Percentiles rank a stretch among this genome's conserved stretches.
Evolutionary conservation across 129 eudicot genomes (phyloP).

Genomic region (Chrysanthemum makinoi): DNA sequence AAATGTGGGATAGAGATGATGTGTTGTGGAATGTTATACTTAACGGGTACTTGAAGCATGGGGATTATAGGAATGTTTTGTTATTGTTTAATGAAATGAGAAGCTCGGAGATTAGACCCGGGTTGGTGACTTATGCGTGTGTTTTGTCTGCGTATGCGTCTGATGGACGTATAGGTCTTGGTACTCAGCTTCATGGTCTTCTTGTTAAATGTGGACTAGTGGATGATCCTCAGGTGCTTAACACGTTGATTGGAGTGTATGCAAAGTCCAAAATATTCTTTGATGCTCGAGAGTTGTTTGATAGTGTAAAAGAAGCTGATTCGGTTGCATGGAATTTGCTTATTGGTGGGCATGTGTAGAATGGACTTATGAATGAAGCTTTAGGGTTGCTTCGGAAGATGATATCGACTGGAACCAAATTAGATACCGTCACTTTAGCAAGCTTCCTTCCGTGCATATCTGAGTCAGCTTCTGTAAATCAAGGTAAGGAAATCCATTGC

Average conservation of each 20-base stretch:
- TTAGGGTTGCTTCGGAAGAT: constrained; percentile 45
- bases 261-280: constrained; percentile 48
- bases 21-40: constrained; percentile 86
- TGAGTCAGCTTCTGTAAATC: constrained; percentile 34
- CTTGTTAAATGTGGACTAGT: constrained; percentile 54
- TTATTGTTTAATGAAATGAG: constrained; percentile 62
- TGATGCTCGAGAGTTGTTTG: constrained; percentile 60
- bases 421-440: constrained; percentile 67
- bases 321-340: constrained; percentile 74
- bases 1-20: constrained; percentile 64
- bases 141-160: constrained; percentile 66
- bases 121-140: constrained; percentile 60
- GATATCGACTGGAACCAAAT: constrained; percentile 57
- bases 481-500: constrained; percentile 73
- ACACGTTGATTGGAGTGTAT: constrained; percentile 64
- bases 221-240: constrained; percentile 50
- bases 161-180: constrained; percentile 37
- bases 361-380: constrained; percentile 58
- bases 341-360: constrained; percentile 78
- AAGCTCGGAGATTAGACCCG: constrained; percentile 38
- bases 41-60: constrained; percentile 55
- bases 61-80: constrained; percentile 38
- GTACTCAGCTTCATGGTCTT: constrained; percentile 66
- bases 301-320: constrained; percentile 32
- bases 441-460: constrained; percentile 65